These are phyloP conservation scores for Celoporthe dispersa DNA, from an alignment of 2,329 filamentous ascomycete genomes.

Conservation along the genomic window DNA sequence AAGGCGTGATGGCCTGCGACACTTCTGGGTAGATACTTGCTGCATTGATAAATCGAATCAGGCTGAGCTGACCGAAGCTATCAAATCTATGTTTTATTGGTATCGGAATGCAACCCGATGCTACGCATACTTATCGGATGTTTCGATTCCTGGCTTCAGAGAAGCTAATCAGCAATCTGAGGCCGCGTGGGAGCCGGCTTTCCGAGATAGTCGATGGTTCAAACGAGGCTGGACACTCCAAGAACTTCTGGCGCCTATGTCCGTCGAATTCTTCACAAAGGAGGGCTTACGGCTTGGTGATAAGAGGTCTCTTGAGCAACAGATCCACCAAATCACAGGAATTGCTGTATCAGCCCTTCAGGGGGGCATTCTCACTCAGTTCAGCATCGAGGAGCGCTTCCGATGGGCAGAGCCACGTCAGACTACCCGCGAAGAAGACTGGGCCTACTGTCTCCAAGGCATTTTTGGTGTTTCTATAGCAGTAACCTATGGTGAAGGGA, in stretches of 20 bases:
- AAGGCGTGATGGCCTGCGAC: slow-evolving; percentile 4
- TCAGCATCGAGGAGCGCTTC: slow-evolving; percentile 34
- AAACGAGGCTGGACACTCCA: too few species aligned
- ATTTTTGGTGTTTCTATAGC: too few species aligned
- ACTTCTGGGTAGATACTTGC: slow-evolving; percentile 23
- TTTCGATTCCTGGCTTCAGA: slow-evolving; percentile 3
- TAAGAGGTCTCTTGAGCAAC: too few species aligned
- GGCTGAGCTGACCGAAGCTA: slow-evolving; percentile 24
- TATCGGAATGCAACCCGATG: slow-evolving; percentile 21
- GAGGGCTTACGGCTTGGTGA: too few species aligned
- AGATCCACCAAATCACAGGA: too few species aligned
- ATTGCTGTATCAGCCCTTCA: slow-evolving; percentile 32
- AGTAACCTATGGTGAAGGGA: too few species aligned
- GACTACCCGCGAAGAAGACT: too few species aligned
- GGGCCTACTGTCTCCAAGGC: too few species aligned
- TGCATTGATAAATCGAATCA: slow-evolving; percentile 15
- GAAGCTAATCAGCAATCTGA: background rate
- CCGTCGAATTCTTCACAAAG: too few species aligned
- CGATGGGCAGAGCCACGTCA: slow-evolving; percentile 33
- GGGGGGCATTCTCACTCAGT: slow-evolving; percentile 29
- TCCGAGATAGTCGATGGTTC: too few species aligned
- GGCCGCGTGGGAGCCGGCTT: too few species aligned
- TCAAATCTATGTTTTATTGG: slow-evolving; percentile 18
- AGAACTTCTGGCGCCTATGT: too few species aligned
- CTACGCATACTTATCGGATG: slow-evolving; percentile 24